phyloP scores from a whole-genome alignment of 2,329 filamentous ascomycete genomes.

The Stemphylium lycopersici region DNA sequence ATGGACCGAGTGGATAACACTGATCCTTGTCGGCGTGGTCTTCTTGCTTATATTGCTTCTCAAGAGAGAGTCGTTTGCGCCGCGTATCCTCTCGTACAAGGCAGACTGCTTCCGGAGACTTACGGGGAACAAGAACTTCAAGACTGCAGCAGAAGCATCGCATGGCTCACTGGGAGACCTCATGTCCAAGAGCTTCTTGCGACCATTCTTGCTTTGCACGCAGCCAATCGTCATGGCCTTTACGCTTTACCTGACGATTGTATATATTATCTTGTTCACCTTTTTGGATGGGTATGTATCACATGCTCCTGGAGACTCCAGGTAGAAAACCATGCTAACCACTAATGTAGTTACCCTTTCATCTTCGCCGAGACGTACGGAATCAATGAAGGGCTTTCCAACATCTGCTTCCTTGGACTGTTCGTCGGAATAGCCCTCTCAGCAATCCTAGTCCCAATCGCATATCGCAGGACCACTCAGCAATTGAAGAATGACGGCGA shows the following conservation, averaged over 20 bases:
- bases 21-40: slow-evolving; percentile 28
- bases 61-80: slow-evolving; percentile 31
- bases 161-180: slow-evolving; percentile 46
- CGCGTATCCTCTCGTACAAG: slow-evolving; percentile 41
- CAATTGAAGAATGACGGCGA: slow-evolving; percentile 43
- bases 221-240: slow-evolving; percentile 57
- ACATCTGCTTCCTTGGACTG: slow-evolving; percentile 57
- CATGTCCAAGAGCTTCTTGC: slow-evolving; percentile 42
- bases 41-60: slow-evolving; percentile 20
- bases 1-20: slow-evolving; percentile 35
- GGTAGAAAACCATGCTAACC: not conserved
- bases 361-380: slow-evolving; percentile 60
- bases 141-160: slow-evolving; percentile 54
- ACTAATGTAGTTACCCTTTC: slow-evolving; percentile 32
- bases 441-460: slow-evolving; percentile 50
- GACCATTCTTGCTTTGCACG: slow-evolving; percentile 52
- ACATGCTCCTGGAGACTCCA: not conserved
- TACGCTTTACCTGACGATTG: slow-evolving; percentile 59
- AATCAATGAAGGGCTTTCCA: slow-evolving; percentile 53
- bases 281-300: slow-evolving; percentile 58
- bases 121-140: slow-evolving; percentile 52
- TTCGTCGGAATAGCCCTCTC: slow-evolving; percentile 51
- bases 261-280: slow-evolving; percentile 62
- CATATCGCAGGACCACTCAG: slow-evolving; percentile 43
- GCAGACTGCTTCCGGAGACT: slow-evolving; percentile 37